phyloP scores from a whole-genome alignment of 768 basidiomycete genomes.

The Tremella fuciformis region DNA sequence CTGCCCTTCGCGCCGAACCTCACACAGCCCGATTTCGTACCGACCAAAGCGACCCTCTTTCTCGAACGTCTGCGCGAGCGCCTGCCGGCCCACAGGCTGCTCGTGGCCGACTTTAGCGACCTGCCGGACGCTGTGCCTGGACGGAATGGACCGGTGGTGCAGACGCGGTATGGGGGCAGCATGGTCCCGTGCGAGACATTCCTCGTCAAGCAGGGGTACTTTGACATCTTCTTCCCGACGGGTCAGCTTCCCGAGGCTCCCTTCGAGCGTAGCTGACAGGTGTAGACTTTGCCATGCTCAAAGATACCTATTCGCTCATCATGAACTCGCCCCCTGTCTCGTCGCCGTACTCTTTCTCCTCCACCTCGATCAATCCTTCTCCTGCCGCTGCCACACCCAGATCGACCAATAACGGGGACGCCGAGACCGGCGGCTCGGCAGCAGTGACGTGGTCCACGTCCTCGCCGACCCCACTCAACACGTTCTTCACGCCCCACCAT shows the following conservation, averaged over 20 bases:
- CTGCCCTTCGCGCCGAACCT: constrained; percentile 91
- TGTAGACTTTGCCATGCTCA: constrained; percentile 67
- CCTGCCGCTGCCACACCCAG: constrained; percentile 46
- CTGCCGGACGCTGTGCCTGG: constrained; percentile 82
- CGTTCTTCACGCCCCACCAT: constrained; percentile 1
- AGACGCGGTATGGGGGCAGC: constrained; percentile 78
- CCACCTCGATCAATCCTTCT: constrained; percentile 29
- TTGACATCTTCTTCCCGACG: constrained; percentile 99
- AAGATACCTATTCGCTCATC: constrained; percentile 85
- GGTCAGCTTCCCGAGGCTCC: constrained; percentile 32
- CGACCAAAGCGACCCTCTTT: constrained; percentile 82
- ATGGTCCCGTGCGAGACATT: constrained; percentile 87
- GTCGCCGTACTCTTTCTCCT: constrained; percentile 40
- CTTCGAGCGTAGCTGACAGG: background rate
- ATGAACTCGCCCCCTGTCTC: constrained; percentile 54
- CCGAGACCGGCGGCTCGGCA: constrained; percentile 14
- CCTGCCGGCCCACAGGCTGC: constrained; percentile 89
- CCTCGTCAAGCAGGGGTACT: constrained; percentile 90
- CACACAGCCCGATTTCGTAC: constrained; percentile 81
- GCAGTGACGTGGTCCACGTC: constrained; percentile 55
- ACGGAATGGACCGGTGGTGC: constrained; percentile 82
- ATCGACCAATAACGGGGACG: constrained; percentile 17
- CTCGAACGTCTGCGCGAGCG: constrained; percentile 73
- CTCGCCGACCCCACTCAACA: constrained; percentile 57
- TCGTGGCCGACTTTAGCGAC: constrained; percentile 87